These are phyloP conservation scores for Chloranthus sessilifolius DNA, from an alignment of 164 flowering plant species.

Conservation along the genomic window DNA sequence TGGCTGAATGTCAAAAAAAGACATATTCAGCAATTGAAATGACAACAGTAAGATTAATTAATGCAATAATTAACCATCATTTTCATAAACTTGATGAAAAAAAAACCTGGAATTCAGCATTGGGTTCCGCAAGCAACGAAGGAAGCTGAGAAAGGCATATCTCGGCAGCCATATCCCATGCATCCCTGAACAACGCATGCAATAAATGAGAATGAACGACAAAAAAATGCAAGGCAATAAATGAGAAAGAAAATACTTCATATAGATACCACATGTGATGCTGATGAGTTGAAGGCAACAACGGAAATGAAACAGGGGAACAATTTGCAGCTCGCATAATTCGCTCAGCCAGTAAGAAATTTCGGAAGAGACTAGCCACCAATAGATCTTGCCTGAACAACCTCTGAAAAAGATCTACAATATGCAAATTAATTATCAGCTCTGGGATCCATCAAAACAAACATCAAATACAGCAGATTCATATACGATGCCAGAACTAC, in stretches of 20 bases:
- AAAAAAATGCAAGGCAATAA: constrained; percentile 4
- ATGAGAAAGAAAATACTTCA: background rate
- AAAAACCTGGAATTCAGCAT: constrained; percentile 72
- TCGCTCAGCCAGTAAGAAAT: constrained; percentile 93
- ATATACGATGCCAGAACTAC: too few relatives aligned
- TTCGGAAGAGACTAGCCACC: constrained; percentile 93
- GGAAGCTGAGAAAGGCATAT: constrained; percentile 86
- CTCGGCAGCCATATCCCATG: constrained; percentile 99
- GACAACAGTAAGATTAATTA: background rate
- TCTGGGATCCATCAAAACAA: background rate
- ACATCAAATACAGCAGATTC: background rate
- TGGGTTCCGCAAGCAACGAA: constrained; percentile 57
- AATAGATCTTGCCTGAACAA: constrained; percentile 92
- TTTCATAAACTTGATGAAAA: background rate
- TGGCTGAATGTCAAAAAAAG: constrained; percentile 38
- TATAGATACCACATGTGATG: constrained; percentile 93
- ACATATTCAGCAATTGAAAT: background rate
- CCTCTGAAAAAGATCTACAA: constrained; percentile 93
- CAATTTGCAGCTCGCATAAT: constrained; percentile 99
- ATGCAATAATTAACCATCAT: background rate
- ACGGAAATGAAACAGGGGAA: constrained; percentile 87
- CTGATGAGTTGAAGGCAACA: constrained; percentile 95
- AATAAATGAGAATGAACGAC: constrained; percentile 8
- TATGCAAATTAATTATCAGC: constrained; percentile 15
- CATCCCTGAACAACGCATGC: constrained; percentile 55